Base-by-base conservation (phyloP, 129 eudicot species). In the Flaveria linearis region DNA sequence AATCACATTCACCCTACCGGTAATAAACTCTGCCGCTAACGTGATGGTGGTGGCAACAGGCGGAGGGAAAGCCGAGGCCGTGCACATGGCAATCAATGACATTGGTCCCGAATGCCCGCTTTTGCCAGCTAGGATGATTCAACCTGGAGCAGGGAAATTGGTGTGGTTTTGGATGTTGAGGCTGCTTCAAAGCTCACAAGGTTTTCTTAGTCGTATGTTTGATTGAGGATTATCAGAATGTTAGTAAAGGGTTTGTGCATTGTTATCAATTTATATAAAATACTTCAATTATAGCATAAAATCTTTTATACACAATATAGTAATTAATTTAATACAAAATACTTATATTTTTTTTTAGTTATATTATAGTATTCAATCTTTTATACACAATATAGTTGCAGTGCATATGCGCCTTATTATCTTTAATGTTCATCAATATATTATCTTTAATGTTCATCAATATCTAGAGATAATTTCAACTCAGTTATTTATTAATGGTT, bases 21-120 rank as follows among this genome's bases (percentile, higher is more conserved):
- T 88, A 7, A 88, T 88, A 81, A 88, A 88, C 84, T 86, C 94
- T 9, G 87, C 91, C 9, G 80, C 91, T 71, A 84, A 88, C n/a
- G 87, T 88, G 75, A 84, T 80, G 5, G 53, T 84, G 72, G 87
- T 79, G 49, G 90, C 78, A 17, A 88, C 88, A 36, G 90, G 94
- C 9, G 71, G 78, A 52, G 79, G 25, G 71, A 88, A 84, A 68
- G 94, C 94, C 3, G 91, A 88, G 78, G 87, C 91, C 1, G 85
- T 63, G 22, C 76, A 65, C 72, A 41, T 71, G 81, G 87, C 85
- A 15, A 83, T 86, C 10, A 76, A 76, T 30, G 77, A 80, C 2
- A 23, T 76, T 28, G 91, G 80, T 17, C 84, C 82, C 1, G 77
- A 76, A 26, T 56, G 81, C 46, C 52, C 60, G 16, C 47, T 73